phyloP scores from a whole-genome alignment of 1,284 basidiomycete genomes.

The Microstroma glucosiphilum region DNA sequence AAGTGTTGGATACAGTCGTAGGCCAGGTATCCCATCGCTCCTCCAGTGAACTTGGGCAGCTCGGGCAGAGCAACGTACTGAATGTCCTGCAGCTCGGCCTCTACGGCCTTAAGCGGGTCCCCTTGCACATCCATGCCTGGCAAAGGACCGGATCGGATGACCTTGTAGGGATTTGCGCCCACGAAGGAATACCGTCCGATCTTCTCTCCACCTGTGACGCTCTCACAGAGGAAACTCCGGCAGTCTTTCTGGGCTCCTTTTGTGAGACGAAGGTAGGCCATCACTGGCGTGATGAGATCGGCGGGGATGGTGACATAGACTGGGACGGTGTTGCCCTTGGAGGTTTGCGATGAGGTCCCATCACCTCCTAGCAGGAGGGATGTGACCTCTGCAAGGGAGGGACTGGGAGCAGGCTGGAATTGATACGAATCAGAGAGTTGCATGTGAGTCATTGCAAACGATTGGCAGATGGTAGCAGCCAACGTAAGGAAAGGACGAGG shows the following conservation, averaged over 20 bases:
- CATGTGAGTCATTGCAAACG: slow-evolving; percentile 16
- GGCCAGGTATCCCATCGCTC: slow-evolving; percentile 92
- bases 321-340: slow-evolving; percentile 77
- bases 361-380: slow-evolving; percentile 26
- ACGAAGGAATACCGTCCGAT: slow-evolving; percentile 92
- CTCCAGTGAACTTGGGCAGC: slow-evolving; percentile 90
- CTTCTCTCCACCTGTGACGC: slow-evolving; percentile 77
- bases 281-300: slow-evolving; percentile 92
- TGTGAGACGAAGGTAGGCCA: slow-evolving; percentile 88
- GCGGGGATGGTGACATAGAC: slow-evolving; percentile 88
- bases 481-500: slow-evolving; percentile 7
- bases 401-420: slow-evolving; percentile 10
- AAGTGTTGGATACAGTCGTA: slow-evolving; percentile 97
- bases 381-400: slow-evolving; percentile 40
- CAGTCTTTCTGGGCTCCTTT: slow-evolving; percentile 68
- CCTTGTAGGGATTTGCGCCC: slow-evolving; percentile 85
- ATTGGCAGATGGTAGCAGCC: neutral
- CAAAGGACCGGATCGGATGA: slow-evolving; percentile 76
- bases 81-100: slow-evolving; percentile 79
- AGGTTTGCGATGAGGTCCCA: slow-evolving; percentile 8
- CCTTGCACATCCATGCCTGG: slow-evolving; percentile 68
- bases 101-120: slow-evolving; percentile 77
- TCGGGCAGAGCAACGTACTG: slow-evolving; percentile 85
- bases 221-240: slow-evolving; percentile 53
- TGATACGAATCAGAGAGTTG: slow-evolving; percentile 14